Conservation (phyloP, 805 yeast genomes). For the Nakazawaea populi region DNA sequence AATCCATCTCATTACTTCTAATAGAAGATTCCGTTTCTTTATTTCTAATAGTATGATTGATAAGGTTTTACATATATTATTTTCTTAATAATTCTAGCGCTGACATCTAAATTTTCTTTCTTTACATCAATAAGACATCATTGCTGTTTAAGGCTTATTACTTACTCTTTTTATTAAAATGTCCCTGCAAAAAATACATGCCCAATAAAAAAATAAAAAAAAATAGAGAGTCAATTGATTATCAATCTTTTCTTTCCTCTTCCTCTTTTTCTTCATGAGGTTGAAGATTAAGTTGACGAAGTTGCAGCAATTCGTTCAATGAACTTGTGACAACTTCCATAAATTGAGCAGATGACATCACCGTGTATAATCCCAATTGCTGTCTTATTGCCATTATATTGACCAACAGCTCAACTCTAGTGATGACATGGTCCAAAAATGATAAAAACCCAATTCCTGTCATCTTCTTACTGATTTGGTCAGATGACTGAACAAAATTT, state of each 20-base stretch:
- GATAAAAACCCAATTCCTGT: conserved; percentile 37
- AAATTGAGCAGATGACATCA: not conserved
- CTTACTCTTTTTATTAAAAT: no score
- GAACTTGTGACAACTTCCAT: conserved; percentile 2
- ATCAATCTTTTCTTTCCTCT: not conserved
- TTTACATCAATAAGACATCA: no score
- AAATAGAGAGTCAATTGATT: no score
- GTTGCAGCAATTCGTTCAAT: conserved; percentile 1
- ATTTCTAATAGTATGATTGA: no score
- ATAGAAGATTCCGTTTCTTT: no score
- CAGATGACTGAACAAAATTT: conserved; percentile 16
- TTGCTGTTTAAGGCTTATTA: no score
- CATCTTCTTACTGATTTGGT: conserved; percentile 11
- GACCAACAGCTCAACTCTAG: conserved; percentile 62
- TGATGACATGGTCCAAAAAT: conserved; percentile 57
- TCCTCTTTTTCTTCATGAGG: not conserved
- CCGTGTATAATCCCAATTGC: conserved; percentile 10
- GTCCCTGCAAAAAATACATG: no score
- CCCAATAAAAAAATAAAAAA: no score
- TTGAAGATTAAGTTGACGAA: not conserved
- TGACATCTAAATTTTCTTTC: no score
- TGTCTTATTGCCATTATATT: conserved; percentile 39
- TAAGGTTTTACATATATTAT: no score
- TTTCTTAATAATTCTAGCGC: no score
- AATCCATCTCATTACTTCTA: no score